A percentile compares a stretch with the other conserved stretches of the same genome.
phyloP scores from a whole-genome alignment of 1,284 basidiomycete species.

The Takashimella tepidaria region DNA sequence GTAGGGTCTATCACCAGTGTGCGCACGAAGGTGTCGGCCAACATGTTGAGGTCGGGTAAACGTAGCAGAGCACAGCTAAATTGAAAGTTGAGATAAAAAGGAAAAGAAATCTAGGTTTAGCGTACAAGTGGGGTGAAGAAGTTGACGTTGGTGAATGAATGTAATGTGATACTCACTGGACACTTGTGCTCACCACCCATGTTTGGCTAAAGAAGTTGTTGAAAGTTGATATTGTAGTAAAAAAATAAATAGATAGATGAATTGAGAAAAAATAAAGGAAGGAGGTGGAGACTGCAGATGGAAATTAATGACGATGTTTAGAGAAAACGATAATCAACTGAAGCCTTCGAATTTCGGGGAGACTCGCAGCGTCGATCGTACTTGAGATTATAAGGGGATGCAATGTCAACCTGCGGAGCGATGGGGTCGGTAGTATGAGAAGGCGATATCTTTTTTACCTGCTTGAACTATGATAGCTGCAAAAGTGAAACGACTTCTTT shows the following conservation, averaged over 20 bases:
- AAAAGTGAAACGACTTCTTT: too few relatives aligned
- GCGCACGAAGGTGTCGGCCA: slow-evolving; percentile 80
- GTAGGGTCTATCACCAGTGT: slow-evolving; percentile 88
- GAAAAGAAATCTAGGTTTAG: too few relatives aligned
- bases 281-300: background rate
- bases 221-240: background rate
- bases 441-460: too few relatives aligned
- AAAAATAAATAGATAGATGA: background rate
- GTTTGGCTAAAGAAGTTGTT: background rate
- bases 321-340: too few relatives aligned
- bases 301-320: background rate
- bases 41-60: slow-evolving; percentile 87
- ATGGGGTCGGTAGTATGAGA: too few relatives aligned
- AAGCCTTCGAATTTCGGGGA: too few relatives aligned
- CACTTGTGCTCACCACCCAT: slow-evolving; percentile 26
- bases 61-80: slow-evolving; percentile 66
- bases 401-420: too few relatives aligned
- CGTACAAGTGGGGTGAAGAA: background rate
- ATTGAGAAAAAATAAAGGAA: too few relatives aligned
- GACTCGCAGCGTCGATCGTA: too few relatives aligned
- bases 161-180: slow-evolving; percentile 9
- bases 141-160: too few relatives aligned
- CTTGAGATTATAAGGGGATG: too few relatives aligned
- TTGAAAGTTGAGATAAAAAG: background rate
- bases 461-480: too few relatives aligned